Evolutionary conservation across 192 early-diverging fungal genomes (phyloP), one percentile per base, ranked within the genome.

Genomic region (Linderina pennispora): DNA sequence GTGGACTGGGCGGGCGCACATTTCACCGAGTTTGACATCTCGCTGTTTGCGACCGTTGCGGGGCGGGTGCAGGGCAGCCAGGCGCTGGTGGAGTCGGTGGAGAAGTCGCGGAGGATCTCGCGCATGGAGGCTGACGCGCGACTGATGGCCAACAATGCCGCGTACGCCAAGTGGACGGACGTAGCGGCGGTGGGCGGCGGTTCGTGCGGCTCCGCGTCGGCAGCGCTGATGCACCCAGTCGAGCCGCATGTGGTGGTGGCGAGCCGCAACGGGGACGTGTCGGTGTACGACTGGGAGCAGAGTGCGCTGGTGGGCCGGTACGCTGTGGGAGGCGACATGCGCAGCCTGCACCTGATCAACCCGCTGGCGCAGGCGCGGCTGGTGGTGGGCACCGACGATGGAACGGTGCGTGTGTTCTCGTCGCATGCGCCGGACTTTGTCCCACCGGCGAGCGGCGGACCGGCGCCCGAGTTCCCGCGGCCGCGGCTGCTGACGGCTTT

Each of bases 341-440:
- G 86, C 1, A 77, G 78, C 39, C 50, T 98, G 55, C 83, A 86
- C 34, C 82, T 93, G 47, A 80, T 98, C 19, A 98, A 98, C 62
- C 92, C 95, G 55, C 82, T 91, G 36, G 91, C 92, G 50, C 63
- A 84, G 23, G 80, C 87, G 19, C 64, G 91, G 70, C 70, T 98
- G 48, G 56, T 94, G 43, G 74, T 71, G 14, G 55, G 58, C 24
- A 60, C 55, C 4, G 53, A 48, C n/a, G 74, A 71, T 34, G 74
- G 74, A 23, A 52, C 49, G 34, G 58, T 71, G 45, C 43, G 67
- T 15, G 53, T 76, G 28, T 71, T 76, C 37, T 55, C 65, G 22
- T 61, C 65, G 53, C 61, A 68, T 39, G 56, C 65, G 47, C 57
- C 58, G 0, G 53, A 75, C 42, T 59, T 67, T 55, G 36, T 26